phyloP scores from a whole-genome alignment of 768 basidiomycete genomes.

The Piloderma croceum region DNA sequence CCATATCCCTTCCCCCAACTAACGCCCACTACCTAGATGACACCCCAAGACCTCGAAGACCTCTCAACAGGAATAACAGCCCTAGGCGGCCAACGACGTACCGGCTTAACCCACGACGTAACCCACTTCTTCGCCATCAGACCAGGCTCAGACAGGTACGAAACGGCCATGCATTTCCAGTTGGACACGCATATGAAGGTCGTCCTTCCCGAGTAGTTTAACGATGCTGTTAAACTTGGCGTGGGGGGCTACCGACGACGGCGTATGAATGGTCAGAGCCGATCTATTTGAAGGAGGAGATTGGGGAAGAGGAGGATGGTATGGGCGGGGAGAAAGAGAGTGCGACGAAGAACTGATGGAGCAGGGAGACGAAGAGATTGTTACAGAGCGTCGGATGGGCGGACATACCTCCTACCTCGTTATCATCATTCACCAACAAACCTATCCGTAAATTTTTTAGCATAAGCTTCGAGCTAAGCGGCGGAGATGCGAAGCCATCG shows the following conservation, averaged over 20 bases:
- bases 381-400: constrained; percentile 31
- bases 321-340: no score
- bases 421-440: constrained; percentile 5
- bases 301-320: constrained; percentile 15
- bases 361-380: constrained; percentile 28
- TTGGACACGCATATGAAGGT: constrained; percentile 55
- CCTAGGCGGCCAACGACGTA: constrained; percentile 79
- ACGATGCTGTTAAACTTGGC: constrained; percentile 64
- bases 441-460: constrained; percentile 24
- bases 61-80: constrained; percentile 67
- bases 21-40: constrained; percentile 39
- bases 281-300: constrained; percentile 16
- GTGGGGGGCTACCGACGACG: constrained; percentile 38
- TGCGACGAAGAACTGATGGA: constrained; percentile 25
- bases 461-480: constrained; percentile 62
- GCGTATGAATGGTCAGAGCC: constrained; percentile 77
- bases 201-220: constrained; percentile 89
- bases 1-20: not conserved
- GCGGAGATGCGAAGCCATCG: constrained; percentile 47
- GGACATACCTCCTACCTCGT: constrained; percentile 7
- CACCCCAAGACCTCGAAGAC: constrained; percentile 59
- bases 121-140: constrained; percentile 77
- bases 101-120: constrained; percentile 73
- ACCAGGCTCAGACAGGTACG: constrained; percentile 45
- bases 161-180: constrained; percentile 52